Evolutionary conservation across 2,329 filamentous ascomycete genomes (phyloP).

Genomic region (Aquanectria penicillioides): DNA sequence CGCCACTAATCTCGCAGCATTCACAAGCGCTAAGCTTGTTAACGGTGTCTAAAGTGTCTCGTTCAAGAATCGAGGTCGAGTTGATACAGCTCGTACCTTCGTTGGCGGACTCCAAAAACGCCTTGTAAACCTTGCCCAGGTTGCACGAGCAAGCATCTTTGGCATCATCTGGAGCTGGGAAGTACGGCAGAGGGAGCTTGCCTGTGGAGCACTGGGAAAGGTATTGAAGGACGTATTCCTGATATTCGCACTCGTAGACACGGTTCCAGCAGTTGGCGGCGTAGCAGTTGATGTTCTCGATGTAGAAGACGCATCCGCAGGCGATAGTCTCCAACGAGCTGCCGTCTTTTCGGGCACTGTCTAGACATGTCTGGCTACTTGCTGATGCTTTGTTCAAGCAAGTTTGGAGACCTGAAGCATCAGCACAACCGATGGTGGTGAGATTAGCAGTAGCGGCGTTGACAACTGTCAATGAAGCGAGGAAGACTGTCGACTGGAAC

Average conservation of each 20-base stretch:
- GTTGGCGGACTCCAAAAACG: constrained; percentile 28
- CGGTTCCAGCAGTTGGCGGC: constrained; percentile 51
- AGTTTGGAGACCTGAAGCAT: constrained; percentile 31
- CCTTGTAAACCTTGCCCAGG: constrained; percentile 43
- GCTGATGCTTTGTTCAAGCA: constrained; percentile 27
- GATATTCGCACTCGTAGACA: constrained; percentile 52
- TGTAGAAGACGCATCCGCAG: constrained; percentile 39
- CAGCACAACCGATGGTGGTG: constrained; percentile 30
- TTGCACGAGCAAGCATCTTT: constrained; percentile 50
- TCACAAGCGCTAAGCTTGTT: constrained; percentile 43
- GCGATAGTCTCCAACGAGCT: constrained; percentile 28
- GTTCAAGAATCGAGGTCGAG: constrained; percentile 34
- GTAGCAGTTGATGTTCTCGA: constrained; percentile 48
- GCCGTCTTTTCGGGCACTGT: constrained; percentile 25
- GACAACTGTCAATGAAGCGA: neutral
- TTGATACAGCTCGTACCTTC: constrained; percentile 18
- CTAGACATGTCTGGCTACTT: constrained; percentile 22
- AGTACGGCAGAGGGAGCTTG: constrained; percentile 49
- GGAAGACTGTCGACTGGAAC: neutral
- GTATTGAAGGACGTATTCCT: constrained; percentile 49
- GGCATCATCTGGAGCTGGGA: constrained; percentile 47
- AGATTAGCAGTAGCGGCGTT: constrained; percentile 4
- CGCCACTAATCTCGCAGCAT: constrained; percentile 48
- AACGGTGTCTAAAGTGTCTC: constrained; percentile 29
- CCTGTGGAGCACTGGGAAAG: constrained; percentile 43